Base-by-base conservation (phyloP, 306 rosid genomes). In the Neltuma alba region DNA sequence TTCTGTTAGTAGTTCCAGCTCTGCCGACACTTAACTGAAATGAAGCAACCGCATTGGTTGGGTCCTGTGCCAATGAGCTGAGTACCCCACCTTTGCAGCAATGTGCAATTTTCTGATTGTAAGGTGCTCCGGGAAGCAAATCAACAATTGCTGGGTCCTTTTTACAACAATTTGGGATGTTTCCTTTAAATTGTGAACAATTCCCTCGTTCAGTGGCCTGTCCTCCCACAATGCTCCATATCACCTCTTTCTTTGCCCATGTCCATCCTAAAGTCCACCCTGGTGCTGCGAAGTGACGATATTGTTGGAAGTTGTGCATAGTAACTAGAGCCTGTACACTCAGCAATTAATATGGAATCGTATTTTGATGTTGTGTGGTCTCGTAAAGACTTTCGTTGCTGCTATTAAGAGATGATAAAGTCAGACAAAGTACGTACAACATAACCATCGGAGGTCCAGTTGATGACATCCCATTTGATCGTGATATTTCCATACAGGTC, bases 11-110 rank as follows among this genome's bases (percentile, higher is more conserved):
- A 63, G 97, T 89, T 76, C 97, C 98, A 5, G 94, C 89, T 1
- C 75, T 36, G 42, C 98, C 97, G 11, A 94, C 93, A 44, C 87
- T 89, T 18, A 92, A 28, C 86, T 92, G 97, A 89, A 94, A 94
- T 40, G 98, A 83, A 28, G 88, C 76, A 14, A 70, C 89, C 0
- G 93, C 89, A 36, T 89, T 86, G 52, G 45, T 23, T 13, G 96
- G 92, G 77, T 92, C 97, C 85, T 94, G 97, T 6, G 33, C 88
- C 93, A 84, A 89, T 31, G 98, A 92, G 76, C 82, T 80, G 64
- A 94, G 93, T 54, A 92, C 92, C 25, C 98, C 97, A 7, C 98
- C 98, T 87, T 82, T 91, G 87, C 98, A 92, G 78, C 97, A 94
- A 84, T 94, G 89, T 30, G 90, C 72, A 30, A 84, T 52, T 78